Evolutionary conservation across 257 asterid genomes (phyloP).

Genomic region (Lantana camara): DNA sequence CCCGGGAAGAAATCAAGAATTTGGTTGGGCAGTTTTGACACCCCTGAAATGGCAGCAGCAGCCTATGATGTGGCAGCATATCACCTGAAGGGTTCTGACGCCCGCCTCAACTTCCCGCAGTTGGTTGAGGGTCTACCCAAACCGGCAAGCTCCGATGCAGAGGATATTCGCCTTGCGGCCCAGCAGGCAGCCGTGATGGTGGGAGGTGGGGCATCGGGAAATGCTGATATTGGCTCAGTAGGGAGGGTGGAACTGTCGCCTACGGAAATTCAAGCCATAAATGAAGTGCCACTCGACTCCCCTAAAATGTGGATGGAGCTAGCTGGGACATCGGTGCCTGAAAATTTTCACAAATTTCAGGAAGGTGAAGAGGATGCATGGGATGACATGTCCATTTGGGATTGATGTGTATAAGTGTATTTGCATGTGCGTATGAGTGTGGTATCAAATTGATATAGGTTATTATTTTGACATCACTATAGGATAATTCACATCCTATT

Average conservation of each 20-base stretch:
- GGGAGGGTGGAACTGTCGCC: constrained; percentile 51
- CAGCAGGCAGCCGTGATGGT: constrained; percentile 55
- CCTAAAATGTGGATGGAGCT: constrained; percentile 68
- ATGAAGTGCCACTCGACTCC: constrained; percentile 67
- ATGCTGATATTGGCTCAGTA: neutral
- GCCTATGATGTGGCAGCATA: constrained; percentile 69
- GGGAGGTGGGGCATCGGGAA: constrained; percentile 9
- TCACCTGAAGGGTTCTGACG: constrained; percentile 48
- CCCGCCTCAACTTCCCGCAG: constrained; percentile 53
- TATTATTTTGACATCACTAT: too few species aligned
- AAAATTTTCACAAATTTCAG: constrained; percentile 12
- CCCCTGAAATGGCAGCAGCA: constrained; percentile 67
- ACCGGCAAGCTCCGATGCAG: constrained; percentile 41
- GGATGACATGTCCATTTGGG: constrained; percentile 54
- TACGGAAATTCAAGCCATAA: constrained; percentile 60
- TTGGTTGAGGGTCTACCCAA: constrained; percentile 39
- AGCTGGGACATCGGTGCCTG: constrained; percentile 19
- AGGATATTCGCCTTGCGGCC: constrained; percentile 49
- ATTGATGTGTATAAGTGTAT: constrained; percentile 19
- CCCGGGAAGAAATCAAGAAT: constrained; percentile 55
- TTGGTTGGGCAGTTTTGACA: constrained; percentile 64
- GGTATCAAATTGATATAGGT: too few species aligned
- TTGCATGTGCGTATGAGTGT: neutral
- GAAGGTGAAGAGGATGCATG: constrained; percentile 30
- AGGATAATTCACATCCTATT: too few species aligned